Evolutionary conservation across 495 filamentous ascomycete genomes (phyloP).

Genomic region (Penicillium canariense): DNA sequence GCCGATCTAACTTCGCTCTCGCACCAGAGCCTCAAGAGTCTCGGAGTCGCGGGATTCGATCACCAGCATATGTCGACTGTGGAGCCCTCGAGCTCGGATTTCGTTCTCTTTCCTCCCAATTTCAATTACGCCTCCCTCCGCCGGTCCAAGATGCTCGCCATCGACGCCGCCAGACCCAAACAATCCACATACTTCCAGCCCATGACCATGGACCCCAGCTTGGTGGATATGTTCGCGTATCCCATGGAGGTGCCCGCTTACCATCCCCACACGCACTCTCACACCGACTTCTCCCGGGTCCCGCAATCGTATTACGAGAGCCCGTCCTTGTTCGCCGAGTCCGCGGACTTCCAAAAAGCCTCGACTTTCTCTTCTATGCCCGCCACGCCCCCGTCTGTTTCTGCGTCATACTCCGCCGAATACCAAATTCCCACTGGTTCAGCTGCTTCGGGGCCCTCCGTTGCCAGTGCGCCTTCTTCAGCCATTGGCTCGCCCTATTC

Average conservation of each 20-base stretch:
- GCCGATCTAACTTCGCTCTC: not conserved
- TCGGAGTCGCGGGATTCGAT: not conserved
- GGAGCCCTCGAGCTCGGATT: constrained; percentile 18
- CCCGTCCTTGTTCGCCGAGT: constrained; percentile 25
- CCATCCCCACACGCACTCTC: constrained; percentile 15
- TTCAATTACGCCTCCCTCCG: not conserved
- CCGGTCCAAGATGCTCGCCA: constrained; percentile 36
- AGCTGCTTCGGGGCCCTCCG: constrained; percentile 71
- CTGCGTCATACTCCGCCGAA: constrained; percentile 35
- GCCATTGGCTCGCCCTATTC: constrained; percentile 79
- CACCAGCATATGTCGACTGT: constrained; percentile 10
- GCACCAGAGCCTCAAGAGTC: not conserved
- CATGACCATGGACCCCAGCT: constrained; percentile 35
- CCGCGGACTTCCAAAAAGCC: constrained; percentile 30
- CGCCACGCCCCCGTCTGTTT: constrained; percentile 34
- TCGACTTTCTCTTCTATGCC: constrained; percentile 37
- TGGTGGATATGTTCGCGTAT: constrained; percentile 37
- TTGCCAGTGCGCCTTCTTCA: constrained; percentile 71
- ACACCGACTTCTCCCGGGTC: constrained; percentile 23
- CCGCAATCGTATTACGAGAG: constrained; percentile 33
- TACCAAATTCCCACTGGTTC: constrained; percentile 59
- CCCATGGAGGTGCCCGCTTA: constrained; percentile 28
- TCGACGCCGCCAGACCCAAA: constrained; percentile 39
- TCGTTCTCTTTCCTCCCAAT: constrained; percentile 23
- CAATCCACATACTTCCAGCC: constrained; percentile 35